phyloP scores from a whole-genome alignment of 1,284 basidiomycete genomes.

The Naganishia liquefaciens region DNA sequence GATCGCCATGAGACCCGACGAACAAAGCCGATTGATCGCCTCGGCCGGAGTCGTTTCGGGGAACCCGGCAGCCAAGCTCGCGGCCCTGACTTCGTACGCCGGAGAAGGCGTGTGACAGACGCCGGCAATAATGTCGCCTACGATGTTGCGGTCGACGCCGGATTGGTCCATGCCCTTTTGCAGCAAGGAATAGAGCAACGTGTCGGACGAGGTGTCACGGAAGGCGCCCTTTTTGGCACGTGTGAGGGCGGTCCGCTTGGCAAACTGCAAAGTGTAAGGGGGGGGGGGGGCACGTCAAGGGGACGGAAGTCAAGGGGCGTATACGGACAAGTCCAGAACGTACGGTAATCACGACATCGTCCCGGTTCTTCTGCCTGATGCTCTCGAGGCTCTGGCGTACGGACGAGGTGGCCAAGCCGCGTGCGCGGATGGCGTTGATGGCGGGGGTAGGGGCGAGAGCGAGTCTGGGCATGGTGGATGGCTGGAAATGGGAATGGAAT shows the following conservation, averaged over 20 bases:
- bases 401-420: conserved; percentile 25
- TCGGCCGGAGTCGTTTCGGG: conserved; percentile 72
- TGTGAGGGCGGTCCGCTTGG: conserved; percentile 38
- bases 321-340: no score
- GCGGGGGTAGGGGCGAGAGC: conserved; percentile 7
- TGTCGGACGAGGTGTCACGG: conserved; percentile 37
- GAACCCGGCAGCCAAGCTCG: conserved; percentile 77
- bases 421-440: not conserved
- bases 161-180: conserved; percentile 36
- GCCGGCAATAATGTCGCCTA: conserved; percentile 37
- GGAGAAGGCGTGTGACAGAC: conserved; percentile 85
- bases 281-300: no score
- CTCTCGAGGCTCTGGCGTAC: conserved; percentile 24
- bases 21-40: conserved; percentile 79
- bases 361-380: conserved; percentile 60
- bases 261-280: conserved; percentile 63
- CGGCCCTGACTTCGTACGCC: conserved; percentile 72
- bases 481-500: not conserved
- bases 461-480: conserved; percentile 19
- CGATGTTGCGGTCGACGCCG: conserved; percentile 34
- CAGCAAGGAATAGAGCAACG: conserved; percentile 37
- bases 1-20: conserved; percentile 82
- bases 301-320: no score
- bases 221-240: conserved; percentile 39
- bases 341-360: conserved; percentile 84